Base-by-base conservation (phyloP, 2,329 filamentous ascomycete genomes). In the Hymenoscyphus infarciens region DNA sequence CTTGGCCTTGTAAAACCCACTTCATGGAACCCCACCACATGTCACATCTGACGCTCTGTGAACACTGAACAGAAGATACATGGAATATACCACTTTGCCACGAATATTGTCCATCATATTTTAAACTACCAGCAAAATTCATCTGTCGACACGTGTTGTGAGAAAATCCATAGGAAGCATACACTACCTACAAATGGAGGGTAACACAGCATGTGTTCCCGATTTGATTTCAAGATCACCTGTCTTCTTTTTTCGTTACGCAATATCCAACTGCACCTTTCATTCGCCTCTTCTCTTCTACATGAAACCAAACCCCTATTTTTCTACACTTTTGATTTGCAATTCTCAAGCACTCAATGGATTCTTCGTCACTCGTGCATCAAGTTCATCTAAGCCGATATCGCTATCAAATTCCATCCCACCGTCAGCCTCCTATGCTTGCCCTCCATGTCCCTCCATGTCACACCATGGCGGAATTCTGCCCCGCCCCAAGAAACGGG, bases 161-260 rank as follows among this genome's bases (percentile, higher is more conserved):
- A 13, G 33, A 35, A 35, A 35, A 11, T 8, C 33, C 33, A 35
- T 35, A 13, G 19, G n/a, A 42, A 49, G n/a, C 42, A 49, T n/a
- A 45, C 16, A 22, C 39, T 49, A 52, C 58, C 39, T 49, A 52
- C 58, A 52, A 22, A 31, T 15, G 27, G 29, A 56, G 27, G 54
- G 29, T 56, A 56, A 19, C 16, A 19, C 19, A 19, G 27, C 25
- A 56, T 49, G 2, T 13, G 42, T 19, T 27, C 8, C 42, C 19
- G 39, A 13, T 29, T 55, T 33, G 11, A 33, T 55, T 35, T 35
- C 33, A 35, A 35, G 10, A 25, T 19, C 49, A 53, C 27, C 49
- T 53, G 8, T 33, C 25, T 55, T 31, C 25, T 29, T n/a, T n/a
- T 55, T 55, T 33, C 53, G 31, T 33, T 55, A 27, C 15, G 16